Evolutionary conservation across 2,329 filamentous ascomycete species (phyloP).

Genomic region (Sordariomycetes sp.): DNA sequence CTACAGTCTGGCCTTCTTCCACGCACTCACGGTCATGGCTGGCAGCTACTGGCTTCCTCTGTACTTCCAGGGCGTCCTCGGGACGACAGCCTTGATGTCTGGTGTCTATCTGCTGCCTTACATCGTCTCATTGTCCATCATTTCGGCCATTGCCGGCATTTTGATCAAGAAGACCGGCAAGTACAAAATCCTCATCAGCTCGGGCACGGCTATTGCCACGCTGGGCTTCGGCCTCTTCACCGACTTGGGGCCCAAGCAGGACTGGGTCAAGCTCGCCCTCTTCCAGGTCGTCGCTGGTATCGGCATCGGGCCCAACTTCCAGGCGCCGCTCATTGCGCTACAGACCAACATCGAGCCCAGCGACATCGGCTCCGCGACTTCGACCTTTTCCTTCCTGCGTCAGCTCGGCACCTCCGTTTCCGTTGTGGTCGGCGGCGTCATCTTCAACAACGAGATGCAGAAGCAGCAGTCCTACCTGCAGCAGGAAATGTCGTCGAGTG

Average conservation of each 20-base stretch:
- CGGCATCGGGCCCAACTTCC: constrained; percentile 61
- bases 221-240: constrained; percentile 58
- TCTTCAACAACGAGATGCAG: constrained; percentile 70
- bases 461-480: constrained; percentile 39
- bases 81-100: constrained; percentile 58
- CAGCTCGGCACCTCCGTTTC: constrained; percentile 60
- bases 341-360: constrained; percentile 52
- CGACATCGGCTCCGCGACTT: constrained; percentile 61
- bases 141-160: constrained; percentile 48
- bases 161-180: constrained; percentile 55
- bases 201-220: constrained; percentile 48
- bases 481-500: constrained; percentile 33
- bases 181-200: constrained; percentile 52
- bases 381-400: constrained; percentile 58
- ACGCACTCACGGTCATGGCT: constrained; percentile 70
- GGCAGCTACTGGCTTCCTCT: constrained; percentile 74
- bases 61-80: constrained; percentile 72
- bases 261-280: constrained; percentile 47
- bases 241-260: constrained; percentile 45
- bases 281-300: constrained; percentile 56
- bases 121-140: constrained; percentile 56
- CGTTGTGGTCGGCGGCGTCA: constrained; percentile 66
- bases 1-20: constrained; percentile 59
- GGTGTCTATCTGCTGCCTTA: constrained; percentile 68
- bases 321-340: constrained; percentile 58